Conservation (phyloP, 2,329 filamentous ascomycete species). For the Thelonectria discophora region DNA sequence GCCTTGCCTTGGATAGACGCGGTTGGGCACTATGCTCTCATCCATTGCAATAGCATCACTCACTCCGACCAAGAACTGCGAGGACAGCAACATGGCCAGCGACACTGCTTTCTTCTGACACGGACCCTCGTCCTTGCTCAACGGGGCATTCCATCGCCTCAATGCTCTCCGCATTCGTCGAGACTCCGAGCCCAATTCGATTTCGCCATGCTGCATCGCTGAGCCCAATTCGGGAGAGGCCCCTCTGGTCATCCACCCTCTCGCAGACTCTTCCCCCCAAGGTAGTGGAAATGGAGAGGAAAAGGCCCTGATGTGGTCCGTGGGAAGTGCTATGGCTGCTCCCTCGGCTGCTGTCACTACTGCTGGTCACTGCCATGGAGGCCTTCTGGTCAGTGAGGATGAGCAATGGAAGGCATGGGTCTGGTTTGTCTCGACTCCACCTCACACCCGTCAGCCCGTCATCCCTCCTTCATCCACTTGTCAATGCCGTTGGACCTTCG, state of each 20-base stretch:
- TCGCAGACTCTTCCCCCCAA: conserved; percentile 22
- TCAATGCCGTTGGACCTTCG: conserved; percentile 36
- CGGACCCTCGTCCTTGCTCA: conserved; percentile 16
- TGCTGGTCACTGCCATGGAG: conserved; percentile 14
- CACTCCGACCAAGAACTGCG: background rate
- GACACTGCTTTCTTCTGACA: conserved; percentile 8
- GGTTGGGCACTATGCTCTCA: conserved; percentile 1
- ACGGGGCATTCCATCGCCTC: conserved; percentile 8
- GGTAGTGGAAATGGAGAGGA: conserved; percentile 18
- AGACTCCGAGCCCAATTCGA: conserved; percentile 36
- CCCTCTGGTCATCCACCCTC: conserved; percentile 25
- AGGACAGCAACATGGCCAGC: conserved; percentile 10
- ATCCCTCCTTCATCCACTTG: conserved; percentile 28
- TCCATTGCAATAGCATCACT: conserved; percentile 11
- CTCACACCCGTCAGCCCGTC: conserved; percentile 34
- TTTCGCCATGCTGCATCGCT: conserved; percentile 32
- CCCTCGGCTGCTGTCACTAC: conserved; percentile 27
- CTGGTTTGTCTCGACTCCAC: conserved; percentile 33
- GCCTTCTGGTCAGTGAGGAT: conserved; percentile 30
- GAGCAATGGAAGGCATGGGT: conserved; percentile 29
- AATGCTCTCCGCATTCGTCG: conserved; percentile 38
- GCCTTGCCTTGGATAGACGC: conserved; percentile 7
- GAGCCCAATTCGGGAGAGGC: conserved; percentile 27
- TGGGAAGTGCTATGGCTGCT: conserved; percentile 29
- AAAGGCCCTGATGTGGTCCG: conserved; percentile 27